Base-by-base conservation (phyloP, 768 basidiomycete species). In the Lenzites betulinus region DNA sequence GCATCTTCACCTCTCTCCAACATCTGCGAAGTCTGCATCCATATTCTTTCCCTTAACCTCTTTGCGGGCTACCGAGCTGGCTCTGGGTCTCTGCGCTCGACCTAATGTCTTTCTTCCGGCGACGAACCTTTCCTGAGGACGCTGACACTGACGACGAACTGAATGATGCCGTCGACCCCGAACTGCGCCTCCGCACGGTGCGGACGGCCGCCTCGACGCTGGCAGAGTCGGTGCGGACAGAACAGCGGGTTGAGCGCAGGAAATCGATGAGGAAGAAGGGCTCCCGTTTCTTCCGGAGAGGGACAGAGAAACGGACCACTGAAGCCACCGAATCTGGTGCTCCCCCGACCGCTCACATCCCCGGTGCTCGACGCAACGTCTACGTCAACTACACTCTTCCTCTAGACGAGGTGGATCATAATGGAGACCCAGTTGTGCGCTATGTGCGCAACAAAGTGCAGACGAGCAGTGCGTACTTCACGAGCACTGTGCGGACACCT, bases 391-490 rank as follows among this genome's bases (percentile, higher is more conserved):
- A 81, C 41, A 83, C 87, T 1, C 76, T 91, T 33, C 79, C 88
- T 7, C 76, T 83, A 22, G 75, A 79, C 64, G 89, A 94, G 73
- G 73, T 89, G 41, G 87, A 89, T 68, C 73, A 77, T 2, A 70
- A 84, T 49, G 92, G 92, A n/a, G 90, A 95, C 59, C 94, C 92
- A 0, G 75, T 82, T 54, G 84, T 76, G 39, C 83, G 85, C n/a
- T 98, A 95, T 74, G 83, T 84, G 30, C 79, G 95, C 68, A 98
- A 97, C 73, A 98, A 97, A 82, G 93, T 98, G 64, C 81, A 90
- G 70, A 97, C 95, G 41, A 91, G 89, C 65, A 96, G 93, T 94
- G 74, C 77, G 90, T 61, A 30, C 38, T 28, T 5, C 28, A 13
- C 63, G 62, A 63, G 42, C 51, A 42, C 36, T 22, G 30, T 46